Percentiles rank a stretch among this genome's conserved stretches.
Evolutionary conservation across 1,284 basidiomycete species (phyloP).

Genomic region (Malassezia psittaci): DNA sequence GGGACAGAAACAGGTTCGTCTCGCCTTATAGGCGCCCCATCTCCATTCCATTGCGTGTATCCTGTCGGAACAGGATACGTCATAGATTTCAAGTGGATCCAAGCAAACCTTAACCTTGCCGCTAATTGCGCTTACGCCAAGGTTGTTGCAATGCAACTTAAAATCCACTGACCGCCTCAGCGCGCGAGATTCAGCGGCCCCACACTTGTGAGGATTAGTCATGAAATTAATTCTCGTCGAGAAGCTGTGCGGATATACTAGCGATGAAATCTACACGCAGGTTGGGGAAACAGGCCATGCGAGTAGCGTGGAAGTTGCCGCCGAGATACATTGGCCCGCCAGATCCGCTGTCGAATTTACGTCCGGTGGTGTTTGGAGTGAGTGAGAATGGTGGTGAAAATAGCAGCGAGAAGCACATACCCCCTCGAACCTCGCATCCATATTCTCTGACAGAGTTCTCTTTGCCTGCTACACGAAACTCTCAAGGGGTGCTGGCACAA

Average conservation of each 20-base stretch:
- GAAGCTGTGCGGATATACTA: background rate
- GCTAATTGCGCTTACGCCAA: no score
- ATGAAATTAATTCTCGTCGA: background rate
- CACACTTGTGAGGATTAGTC: no score
- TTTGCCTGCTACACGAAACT: background rate
- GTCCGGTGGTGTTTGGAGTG: conserved; percentile 33
- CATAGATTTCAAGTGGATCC: background rate
- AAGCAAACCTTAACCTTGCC: no score
- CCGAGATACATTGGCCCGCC: conserved; percentile 29
- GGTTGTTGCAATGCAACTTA: no score
- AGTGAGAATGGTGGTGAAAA: background rate
- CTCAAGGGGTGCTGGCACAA: conserved; percentile 7
- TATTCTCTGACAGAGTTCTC: conserved; percentile 41
- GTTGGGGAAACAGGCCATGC: background rate
- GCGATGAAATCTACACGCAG: no score
- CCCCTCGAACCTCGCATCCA: conserved; percentile 20
- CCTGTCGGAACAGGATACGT: background rate
- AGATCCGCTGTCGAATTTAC: conserved; percentile 37
- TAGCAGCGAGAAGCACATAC: background rate
- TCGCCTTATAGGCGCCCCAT: background rate
- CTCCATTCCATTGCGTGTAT: background rate
- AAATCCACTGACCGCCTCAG: no score
- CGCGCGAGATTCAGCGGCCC: no score
- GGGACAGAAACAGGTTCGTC: background rate
- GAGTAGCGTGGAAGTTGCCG: background rate